Evolutionary conservation across 768 basidiomycete genomes (phyloP), one percentile per base, ranked within the genome.

Genomic region (Calvatia gigantea): DNA sequence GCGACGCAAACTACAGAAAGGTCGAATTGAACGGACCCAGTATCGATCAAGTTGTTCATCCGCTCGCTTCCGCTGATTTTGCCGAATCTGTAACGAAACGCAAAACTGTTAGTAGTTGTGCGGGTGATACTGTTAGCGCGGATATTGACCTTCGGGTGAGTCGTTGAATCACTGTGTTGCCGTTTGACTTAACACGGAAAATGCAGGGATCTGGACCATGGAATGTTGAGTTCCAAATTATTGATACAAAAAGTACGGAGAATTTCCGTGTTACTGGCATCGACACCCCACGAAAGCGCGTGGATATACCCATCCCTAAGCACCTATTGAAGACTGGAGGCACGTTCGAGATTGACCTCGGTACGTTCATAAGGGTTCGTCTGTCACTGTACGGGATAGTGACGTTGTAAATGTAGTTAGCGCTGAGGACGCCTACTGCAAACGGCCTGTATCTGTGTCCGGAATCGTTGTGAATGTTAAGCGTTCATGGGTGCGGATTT

Each of bases 381-480:
- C 6, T 33, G 17, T 25, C 3, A 19, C 11, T 28, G 33, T 17
- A n/a, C 45, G 39, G 23, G 17, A 52, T 59, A 41, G 58, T 63
- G 56, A 68, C 39, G 11, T 39, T 15, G 6, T n/a, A 15, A 15
- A n/a, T 55, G 35, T 70, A 87, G 86, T 91, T 51, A 90, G 83
- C 62, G 84, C 98, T 25, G 87, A 89, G 66, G 97, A 98, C 72
- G 83, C 83, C 3, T 91, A 92, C 64, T 98, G 97, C 72, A 87
- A 85, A 63, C 81, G 91, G 23, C 65, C 84, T 6, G 71, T 98
- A 14, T 80, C 84, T 6, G 85, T 86, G 0, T 84, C 87, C n/a
- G 89, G 89, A 2, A 70, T 96, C 31, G 79, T 83, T 6, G 91
- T 96, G 47, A 91, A 91, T 62, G 94, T 99, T 19, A 82, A 87